phyloP scores from a whole-genome alignment of 768 basidiomycete species.

The Tremella fuciformis region DNA sequence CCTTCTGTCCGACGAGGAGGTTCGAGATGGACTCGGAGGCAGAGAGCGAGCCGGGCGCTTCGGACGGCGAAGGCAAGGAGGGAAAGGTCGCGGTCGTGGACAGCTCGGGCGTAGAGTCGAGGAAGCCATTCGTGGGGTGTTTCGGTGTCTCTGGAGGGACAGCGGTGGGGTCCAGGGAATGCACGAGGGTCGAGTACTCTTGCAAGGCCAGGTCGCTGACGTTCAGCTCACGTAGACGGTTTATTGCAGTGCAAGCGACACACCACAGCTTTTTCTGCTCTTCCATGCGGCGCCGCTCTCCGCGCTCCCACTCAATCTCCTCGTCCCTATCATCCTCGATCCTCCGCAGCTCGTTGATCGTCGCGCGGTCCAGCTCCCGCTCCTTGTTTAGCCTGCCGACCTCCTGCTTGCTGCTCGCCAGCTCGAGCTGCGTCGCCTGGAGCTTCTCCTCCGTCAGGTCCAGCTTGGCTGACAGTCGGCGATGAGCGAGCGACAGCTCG shows the following conservation, averaged over 20 bases:
- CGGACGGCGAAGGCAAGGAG: background rate
- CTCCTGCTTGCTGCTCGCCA: slow-evolving; percentile 32
- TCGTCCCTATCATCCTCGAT: slow-evolving; percentile 41
- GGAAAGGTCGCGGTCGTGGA: slow-evolving; percentile 11
- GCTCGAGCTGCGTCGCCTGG: slow-evolving; percentile 18
- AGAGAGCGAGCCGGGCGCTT: slow-evolving; percentile 5
- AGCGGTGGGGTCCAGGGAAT: slow-evolving; percentile 34
- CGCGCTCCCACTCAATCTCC: slow-evolving; percentile 44
- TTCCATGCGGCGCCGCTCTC: slow-evolving; percentile 37
- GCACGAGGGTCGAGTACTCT: slow-evolving; percentile 37
- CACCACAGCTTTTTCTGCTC: slow-evolving; percentile 48
- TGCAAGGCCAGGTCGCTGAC: slow-evolving; percentile 45
- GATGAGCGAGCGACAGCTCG: slow-evolving; percentile 50
- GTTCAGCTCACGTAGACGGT: slow-evolving; percentile 6
- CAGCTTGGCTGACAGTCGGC: slow-evolving; percentile 47
- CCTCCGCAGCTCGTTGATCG: slow-evolving; percentile 35
- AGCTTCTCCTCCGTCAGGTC: slow-evolving; percentile 42
- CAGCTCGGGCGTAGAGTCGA: slow-evolving; percentile 11
- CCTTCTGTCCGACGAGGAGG: slow-evolving; percentile 43
- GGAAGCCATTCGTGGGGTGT: slow-evolving; percentile 4
- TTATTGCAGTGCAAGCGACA: slow-evolving; percentile 16
- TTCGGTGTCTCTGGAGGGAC: slow-evolving; percentile 29
- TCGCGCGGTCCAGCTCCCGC: slow-evolving; percentile 33
- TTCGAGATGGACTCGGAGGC: slow-evolving; percentile 35
- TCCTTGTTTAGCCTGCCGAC: slow-evolving; percentile 29